Conservation (phyloP, 768 basidiomycete species). For the Mycena epipterygia region DNA sequence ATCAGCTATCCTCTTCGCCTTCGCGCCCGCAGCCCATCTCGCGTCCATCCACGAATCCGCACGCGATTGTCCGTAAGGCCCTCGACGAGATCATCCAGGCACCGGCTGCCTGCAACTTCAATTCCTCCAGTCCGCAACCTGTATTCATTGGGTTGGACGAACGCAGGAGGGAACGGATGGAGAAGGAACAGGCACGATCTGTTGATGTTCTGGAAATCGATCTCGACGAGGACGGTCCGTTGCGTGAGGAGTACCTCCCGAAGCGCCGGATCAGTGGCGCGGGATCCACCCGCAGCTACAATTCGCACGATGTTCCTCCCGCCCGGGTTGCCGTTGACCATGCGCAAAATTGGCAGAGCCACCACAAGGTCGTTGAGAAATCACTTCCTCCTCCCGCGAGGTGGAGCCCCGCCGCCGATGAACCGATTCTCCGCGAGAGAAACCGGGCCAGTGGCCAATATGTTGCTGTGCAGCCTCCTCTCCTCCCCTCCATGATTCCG, state of each 20-base stretch:
- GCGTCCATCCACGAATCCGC: conserved; percentile 80
- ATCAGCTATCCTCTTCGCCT: conserved; percentile 71
- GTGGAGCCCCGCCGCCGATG: conserved; percentile 88
- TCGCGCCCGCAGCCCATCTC: conserved; percentile 81
- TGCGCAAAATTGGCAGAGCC: conserved; percentile 37
- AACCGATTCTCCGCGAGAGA: conserved; percentile 72
- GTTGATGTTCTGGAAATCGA: conserved; percentile 79
- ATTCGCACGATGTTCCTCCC: conserved; percentile 26
- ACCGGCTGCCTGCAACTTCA: conserved; percentile 48
- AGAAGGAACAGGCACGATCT: conserved; percentile 55
- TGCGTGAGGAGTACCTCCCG: conserved; percentile 86
- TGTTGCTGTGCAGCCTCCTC: conserved; percentile 71
- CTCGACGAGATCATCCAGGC: conserved; percentile 79
- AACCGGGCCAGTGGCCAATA: conserved; percentile 70
- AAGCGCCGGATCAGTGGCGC: conserved; percentile 68
- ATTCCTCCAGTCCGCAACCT: conserved; percentile 64
- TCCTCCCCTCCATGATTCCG: conserved; percentile 52
- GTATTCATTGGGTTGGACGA: conserved; percentile 82
- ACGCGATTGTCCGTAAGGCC: conserved; percentile 74
- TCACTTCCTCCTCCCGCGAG: conserved; percentile 79
- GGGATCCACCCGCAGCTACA: conserved; percentile 41
- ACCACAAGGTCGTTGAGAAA: conserved; percentile 43
- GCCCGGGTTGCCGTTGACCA: conserved; percentile 33
- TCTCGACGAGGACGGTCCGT: conserved; percentile 86
- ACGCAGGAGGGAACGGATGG: conserved; percentile 65